These are phyloP conservation scores for Nelumbo lutea DNA, from an alignment of 164 flowering plant species.

Conservation along the genomic window DNA sequence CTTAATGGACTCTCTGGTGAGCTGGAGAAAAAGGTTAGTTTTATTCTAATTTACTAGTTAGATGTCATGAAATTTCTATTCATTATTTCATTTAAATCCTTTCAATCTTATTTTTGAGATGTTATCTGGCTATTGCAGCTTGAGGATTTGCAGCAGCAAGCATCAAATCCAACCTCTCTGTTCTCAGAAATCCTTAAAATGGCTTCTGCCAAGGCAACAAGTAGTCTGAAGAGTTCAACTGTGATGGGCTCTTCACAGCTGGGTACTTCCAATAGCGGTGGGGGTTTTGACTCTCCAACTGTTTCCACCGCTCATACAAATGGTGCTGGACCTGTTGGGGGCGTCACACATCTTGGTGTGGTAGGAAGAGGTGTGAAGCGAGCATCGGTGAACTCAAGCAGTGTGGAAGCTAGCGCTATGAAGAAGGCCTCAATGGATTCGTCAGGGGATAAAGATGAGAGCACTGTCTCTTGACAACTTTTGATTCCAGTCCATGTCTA, in stretches of 20 bases:
- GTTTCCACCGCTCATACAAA: slow-evolving; percentile 61
- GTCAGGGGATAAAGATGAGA: slow-evolving; percentile 27
- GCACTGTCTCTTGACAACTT: not conserved
- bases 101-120: too few relatives aligned
- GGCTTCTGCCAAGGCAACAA: not conserved
- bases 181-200: not conserved
- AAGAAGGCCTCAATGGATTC: slow-evolving; percentile 51
- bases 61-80: too few relatives aligned
- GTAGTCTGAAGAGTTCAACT: slow-evolving; percentile 9
- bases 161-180: slow-evolving; percentile 34
- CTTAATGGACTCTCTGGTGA: slow-evolving; percentile 59
- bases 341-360: slow-evolving; percentile 83
- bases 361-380: slow-evolving; percentile 98
- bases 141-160: slow-evolving; percentile 82
- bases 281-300: slow-evolving; percentile 49
- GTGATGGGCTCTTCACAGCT: slow-evolving; percentile 48
- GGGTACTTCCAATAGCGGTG: slow-evolving; percentile 28
- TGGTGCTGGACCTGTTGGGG: slow-evolving; percentile 14
- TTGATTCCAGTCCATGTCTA: not conserved
- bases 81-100: too few relatives aligned
- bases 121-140: slow-evolving; percentile 43
- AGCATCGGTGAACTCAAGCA: slow-evolving; percentile 36
- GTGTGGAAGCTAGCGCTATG: slow-evolving; percentile 31
- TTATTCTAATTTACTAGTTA: not conserved
- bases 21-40: slow-evolving; percentile 74